Percentiles rank a stretch among this genome's conserved stretches.
phyloP scores from a whole-genome alignment of 257 asterid genomes.

The Apocynum venetum region DNA sequence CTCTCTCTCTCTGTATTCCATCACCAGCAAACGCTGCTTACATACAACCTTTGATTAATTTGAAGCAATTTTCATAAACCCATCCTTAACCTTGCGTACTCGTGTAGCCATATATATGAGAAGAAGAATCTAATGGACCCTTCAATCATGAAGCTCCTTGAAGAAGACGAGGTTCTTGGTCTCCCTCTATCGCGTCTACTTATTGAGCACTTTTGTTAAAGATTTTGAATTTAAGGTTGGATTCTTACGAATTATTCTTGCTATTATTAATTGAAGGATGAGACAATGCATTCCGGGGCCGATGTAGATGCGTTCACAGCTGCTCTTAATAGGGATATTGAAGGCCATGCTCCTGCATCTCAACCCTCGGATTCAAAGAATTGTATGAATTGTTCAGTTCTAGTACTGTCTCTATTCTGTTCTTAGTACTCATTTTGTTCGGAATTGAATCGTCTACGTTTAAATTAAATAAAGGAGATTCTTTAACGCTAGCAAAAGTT shows the following conservation, averaged over 20 bases:
- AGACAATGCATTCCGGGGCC: slow-evolving; percentile 96
- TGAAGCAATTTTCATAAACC: background rate
- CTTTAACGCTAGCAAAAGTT: too few relatives aligned
- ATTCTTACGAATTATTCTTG: background rate
- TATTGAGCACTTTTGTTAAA: background rate
- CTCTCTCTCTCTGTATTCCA: background rate
- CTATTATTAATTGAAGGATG: slow-evolving; percentile 46
- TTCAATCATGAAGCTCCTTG: slow-evolving; percentile 72
- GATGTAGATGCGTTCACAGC: slow-evolving; percentile 96
- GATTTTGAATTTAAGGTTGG: background rate
- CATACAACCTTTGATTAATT: background rate
- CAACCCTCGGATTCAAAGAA: slow-evolving; percentile 51
- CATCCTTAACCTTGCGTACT: background rate
- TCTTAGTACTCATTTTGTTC: too few relatives aligned
- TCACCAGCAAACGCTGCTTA: background rate
- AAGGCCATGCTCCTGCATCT: slow-evolving; percentile 55
- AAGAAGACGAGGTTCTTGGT: slow-evolving; percentile 76
- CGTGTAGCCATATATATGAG: background rate
- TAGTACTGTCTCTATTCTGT: background rate
- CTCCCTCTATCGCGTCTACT: background rate
- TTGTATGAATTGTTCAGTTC: slow-evolving; percentile 23
- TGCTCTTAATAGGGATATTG: slow-evolving; percentile 83
- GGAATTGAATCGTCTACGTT: too few relatives aligned
- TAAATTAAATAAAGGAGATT: too few relatives aligned
- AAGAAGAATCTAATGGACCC: slow-evolving; percentile 52